A percentile compares a stretch with the other conserved stretches of the same genome.
Evolutionary conservation across 768 basidiomycete species (phyloP).

Genomic region (Baorangia bicolor): DNA sequence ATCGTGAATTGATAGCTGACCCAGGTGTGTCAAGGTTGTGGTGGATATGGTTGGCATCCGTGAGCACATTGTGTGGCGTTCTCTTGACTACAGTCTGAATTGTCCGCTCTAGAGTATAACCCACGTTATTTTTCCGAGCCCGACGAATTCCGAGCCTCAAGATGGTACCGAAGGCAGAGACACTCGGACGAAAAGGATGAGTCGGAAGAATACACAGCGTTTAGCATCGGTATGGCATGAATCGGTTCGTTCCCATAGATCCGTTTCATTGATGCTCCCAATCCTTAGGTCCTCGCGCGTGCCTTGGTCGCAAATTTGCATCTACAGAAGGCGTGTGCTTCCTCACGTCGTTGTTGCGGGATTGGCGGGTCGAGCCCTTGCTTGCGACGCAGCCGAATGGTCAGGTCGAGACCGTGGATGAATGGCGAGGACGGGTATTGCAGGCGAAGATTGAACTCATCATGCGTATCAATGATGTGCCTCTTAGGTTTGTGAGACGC

Average conservation of each 20-base stretch:
- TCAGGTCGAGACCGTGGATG: slow-evolving; percentile 15
- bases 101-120: slow-evolving; percentile 36
- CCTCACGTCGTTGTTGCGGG: slow-evolving; percentile 49
- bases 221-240: slow-evolving; percentile 21
- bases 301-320: slow-evolving; percentile 57
- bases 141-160: slow-evolving; percentile 34
- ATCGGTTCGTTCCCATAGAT: neutral
- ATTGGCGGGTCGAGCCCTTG: slow-evolving; percentile 52
- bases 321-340: slow-evolving; percentile 51
- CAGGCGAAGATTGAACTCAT: slow-evolving; percentile 15
- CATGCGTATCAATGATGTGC: slow-evolving; percentile 22
- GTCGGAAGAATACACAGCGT: slow-evolving; percentile 23
- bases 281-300: slow-evolving; percentile 45
- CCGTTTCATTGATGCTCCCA: neutral
- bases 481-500: slow-evolving; percentile 22
- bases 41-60: slow-evolving; percentile 34
- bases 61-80: slow-evolving; percentile 8
- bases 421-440: slow-evolving; percentile 26
- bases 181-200: slow-evolving; percentile 8
- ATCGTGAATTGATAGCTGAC: neutral
- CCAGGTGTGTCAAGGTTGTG: slow-evolving; percentile 9
- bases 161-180: slow-evolving; percentile 35
- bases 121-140: slow-evolving; percentile 38
- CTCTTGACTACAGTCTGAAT: neutral
- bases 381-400: slow-evolving; percentile 23